Evolutionary conservation across 1,284 basidiomycete species (phyloP).

Genomic region (Melampsora larici-populina): DNA sequence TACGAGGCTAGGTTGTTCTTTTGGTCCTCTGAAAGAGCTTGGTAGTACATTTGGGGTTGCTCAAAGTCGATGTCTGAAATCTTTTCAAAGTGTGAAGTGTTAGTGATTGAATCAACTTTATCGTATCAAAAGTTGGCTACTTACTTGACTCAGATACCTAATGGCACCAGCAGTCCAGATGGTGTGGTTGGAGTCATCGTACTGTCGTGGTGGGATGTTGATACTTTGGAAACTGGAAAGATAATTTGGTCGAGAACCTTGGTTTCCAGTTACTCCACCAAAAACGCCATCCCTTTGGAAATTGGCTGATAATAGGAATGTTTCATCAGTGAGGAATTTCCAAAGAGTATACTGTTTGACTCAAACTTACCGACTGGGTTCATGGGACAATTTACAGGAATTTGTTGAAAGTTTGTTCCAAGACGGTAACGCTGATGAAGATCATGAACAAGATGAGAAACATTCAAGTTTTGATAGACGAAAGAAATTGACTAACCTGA

Average conservation of each 20-base stretch:
- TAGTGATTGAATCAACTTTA: neutral
- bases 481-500: conserved; percentile 67
- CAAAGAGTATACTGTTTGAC: neutral
- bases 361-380: conserved; percentile 56
- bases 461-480: neutral
- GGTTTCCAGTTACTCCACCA: conserved; percentile 59
- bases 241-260: conserved; percentile 81
- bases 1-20: conserved; percentile 57
- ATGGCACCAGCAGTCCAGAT: conserved; percentile 34
- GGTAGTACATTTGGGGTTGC: conserved; percentile 76
- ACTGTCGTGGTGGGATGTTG: conserved; percentile 38
- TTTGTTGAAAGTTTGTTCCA: conserved; percentile 78
- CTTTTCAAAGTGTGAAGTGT: neutral
- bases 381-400: conserved; percentile 80
- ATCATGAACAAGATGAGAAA: neutral
- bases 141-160: conserved; percentile 20
- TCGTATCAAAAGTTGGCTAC: conserved; percentile 1
- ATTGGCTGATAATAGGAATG: conserved; percentile 59
- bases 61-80: conserved; percentile 70
- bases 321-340: neutral
- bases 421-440: conserved; percentile 59
- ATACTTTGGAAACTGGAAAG: conserved; percentile 63
- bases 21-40: conserved; percentile 69
- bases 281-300: conserved; percentile 64
- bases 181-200: conserved; percentile 38